phyloP scores from a whole-genome alignment of 257 asterid genomes.

The Solanum chiquidenum region DNA sequence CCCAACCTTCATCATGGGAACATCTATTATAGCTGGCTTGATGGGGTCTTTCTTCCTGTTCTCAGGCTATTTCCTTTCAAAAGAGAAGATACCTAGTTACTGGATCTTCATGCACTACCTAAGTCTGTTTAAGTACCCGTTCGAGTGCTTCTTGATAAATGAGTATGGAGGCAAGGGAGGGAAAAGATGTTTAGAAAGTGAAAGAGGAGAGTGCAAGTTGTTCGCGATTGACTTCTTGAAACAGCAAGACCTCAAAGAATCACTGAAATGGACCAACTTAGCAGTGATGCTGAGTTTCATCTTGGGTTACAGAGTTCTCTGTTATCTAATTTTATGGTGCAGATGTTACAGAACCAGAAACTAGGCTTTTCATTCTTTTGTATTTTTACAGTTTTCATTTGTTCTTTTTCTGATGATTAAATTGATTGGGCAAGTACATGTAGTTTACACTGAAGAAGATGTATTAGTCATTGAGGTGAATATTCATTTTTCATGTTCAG shows the following conservation, averaged over 20 bases:
- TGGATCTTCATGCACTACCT: conserved; percentile 88
- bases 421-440: not conserved
- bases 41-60: conserved; percentile 91
- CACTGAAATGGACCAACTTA: conserved; percentile 64
- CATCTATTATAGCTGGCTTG: conserved; percentile 70
- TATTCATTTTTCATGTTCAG: not conserved
- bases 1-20: conserved; percentile 82
- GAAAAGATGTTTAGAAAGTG: conserved; percentile 38
- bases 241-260: conserved; percentile 45
- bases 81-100: conserved; percentile 49
- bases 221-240: conserved; percentile 44
- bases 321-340: conserved; percentile 52
- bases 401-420: not conserved
- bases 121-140: conserved; percentile 80
- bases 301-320: conserved; percentile 57
- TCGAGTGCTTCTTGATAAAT: conserved; percentile 70
- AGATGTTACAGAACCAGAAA: conserved; percentile 43
- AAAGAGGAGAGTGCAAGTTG: conserved; percentile 37
- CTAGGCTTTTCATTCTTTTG: conserved; percentile 4
- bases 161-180: conserved; percentile 69
- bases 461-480: not conserved
- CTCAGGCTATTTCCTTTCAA: conserved; percentile 68
- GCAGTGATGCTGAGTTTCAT: conserved; percentile 57
- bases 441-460: not conserved
- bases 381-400: not conserved